phyloP scores from a whole-genome alignment of 1,139 yeast species.

The Schizosaccharomyces versatilis region DNA sequence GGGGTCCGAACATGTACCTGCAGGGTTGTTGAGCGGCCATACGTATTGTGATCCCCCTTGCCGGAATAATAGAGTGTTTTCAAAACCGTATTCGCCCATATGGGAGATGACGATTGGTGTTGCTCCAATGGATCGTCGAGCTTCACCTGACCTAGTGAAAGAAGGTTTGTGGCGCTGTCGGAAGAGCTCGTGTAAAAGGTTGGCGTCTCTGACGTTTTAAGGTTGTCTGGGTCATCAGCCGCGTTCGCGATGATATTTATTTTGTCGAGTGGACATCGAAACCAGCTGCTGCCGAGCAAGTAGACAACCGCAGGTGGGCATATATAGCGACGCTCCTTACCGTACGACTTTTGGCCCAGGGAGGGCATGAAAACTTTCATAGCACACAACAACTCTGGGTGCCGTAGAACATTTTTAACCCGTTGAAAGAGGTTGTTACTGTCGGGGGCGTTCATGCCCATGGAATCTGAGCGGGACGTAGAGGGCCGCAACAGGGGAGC shows the following conservation, averaged over 20 bases:
- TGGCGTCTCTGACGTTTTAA: neutral
- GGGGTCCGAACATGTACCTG: neutral
- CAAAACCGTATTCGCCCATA: neutral
- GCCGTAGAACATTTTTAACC: neutral
- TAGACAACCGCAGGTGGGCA: neutral
- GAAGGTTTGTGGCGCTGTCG: neutral
- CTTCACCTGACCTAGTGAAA: neutral
- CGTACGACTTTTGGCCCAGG: neutral
- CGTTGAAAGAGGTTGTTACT: neutral
- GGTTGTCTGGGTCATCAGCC: neutral
- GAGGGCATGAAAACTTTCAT: neutral
- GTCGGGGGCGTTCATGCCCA: no score
- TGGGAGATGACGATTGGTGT: neutral
- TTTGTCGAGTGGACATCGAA: neutral
- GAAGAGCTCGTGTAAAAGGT: neutral
- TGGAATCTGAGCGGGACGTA: no score
- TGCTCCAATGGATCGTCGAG: neutral
- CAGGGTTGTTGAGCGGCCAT: neutral
- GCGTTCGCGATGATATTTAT: neutral
- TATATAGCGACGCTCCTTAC: neutral
- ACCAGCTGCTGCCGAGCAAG: neutral
- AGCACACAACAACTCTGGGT: neutral
- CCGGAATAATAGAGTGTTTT: neutral
- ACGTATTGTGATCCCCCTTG: neutral
- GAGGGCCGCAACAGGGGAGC: no score